Evolutionary conservation across 331 rosid genomes (phyloP).

Genomic region (Prunus yedoensis): DNA sequence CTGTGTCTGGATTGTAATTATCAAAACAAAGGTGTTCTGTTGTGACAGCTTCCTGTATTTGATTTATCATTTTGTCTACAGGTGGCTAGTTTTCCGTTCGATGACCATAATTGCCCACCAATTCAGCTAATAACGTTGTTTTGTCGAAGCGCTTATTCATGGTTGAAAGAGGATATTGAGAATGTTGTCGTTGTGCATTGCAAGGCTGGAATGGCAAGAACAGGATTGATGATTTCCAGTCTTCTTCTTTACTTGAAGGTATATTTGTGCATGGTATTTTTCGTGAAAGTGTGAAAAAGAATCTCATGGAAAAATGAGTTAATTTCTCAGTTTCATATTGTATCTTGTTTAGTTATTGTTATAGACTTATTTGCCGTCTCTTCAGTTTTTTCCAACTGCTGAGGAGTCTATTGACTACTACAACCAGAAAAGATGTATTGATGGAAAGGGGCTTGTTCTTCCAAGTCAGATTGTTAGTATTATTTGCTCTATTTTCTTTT

Average conservation of each 20-base stretch:
- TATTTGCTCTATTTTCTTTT: constrained; percentile 20
- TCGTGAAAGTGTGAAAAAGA: constrained; percentile 20
- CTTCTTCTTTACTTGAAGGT: constrained; percentile 91
- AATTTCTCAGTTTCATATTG: constrained; percentile 1
- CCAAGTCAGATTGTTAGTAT: constrained; percentile 98
- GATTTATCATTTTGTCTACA: constrained; percentile 35
- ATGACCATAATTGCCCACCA: constrained; percentile 97
- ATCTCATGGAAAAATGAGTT: constrained; percentile 10
- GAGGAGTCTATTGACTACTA: constrained; percentile 98
- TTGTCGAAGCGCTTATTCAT: constrained; percentile 94
- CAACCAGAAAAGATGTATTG: constrained; percentile 93
- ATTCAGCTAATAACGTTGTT: constrained; percentile 75
- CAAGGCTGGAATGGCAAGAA: constrained; percentile 98
- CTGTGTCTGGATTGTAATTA: background rate
- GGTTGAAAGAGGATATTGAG: constrained; percentile 97
- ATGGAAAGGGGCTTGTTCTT: constrained; percentile 89
- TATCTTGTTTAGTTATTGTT: constrained; percentile 2
- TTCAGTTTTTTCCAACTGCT: constrained; percentile 95
- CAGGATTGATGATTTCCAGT: constrained; percentile 98
- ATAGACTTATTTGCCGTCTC: constrained; percentile 17
- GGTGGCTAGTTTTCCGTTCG: constrained; percentile 97
- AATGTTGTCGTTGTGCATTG: constrained; percentile 99
- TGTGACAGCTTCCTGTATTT: background rate
- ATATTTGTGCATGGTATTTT: constrained; percentile 15
- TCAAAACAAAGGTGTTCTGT: background rate